Percentiles rank a stretch among this genome's conserved stretches.
Conservation (phyloP, 768 basidiomycete genomes). For the Mycena venus region DNA sequence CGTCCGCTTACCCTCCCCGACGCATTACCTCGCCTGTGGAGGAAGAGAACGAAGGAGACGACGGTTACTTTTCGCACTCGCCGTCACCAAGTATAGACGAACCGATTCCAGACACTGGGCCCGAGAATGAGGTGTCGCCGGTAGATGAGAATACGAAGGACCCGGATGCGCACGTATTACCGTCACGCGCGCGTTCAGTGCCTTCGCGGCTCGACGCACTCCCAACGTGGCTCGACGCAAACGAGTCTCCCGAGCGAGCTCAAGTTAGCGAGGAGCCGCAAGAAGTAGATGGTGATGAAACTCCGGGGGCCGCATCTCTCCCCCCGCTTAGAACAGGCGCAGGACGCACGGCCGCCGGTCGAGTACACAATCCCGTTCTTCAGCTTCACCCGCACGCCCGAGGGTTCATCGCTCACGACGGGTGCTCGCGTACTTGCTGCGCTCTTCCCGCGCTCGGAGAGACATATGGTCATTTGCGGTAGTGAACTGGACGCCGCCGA, state of each 20-base stretch:
- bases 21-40: conserved; percentile 15
- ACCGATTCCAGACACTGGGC: conserved; percentile 32
- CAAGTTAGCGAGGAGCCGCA: conserved; percentile 14
- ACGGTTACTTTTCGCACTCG: conserved; percentile 75
- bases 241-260: not conserved
- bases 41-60: conserved; percentile 55
- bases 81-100: conserved; percentile 44
- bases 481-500: conserved; percentile 76
- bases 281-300: not conserved
- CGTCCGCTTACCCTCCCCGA: conserved; percentile 38
- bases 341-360: not conserved
- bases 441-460: conserved; percentile 78
- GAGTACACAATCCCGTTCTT: conserved; percentile 74
- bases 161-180: not conserved
- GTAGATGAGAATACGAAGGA: not conserved
- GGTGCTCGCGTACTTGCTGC: conserved; percentile 76
- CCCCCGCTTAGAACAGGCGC: not conserved
- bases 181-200: conserved; percentile 18
- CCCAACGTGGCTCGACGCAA: conserved; percentile 8
- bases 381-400: conserved; percentile 81
- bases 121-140: not conserved
- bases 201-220: conserved; percentile 29
- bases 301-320: not conserved
- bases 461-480: conserved; percentile 82
- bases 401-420: conserved; percentile 83